Evolutionary conservation across 2,329 filamentous ascomycete species (phyloP), one percentile per base, ranked within the genome.

Genomic region (Fusarium continuum): DNA sequence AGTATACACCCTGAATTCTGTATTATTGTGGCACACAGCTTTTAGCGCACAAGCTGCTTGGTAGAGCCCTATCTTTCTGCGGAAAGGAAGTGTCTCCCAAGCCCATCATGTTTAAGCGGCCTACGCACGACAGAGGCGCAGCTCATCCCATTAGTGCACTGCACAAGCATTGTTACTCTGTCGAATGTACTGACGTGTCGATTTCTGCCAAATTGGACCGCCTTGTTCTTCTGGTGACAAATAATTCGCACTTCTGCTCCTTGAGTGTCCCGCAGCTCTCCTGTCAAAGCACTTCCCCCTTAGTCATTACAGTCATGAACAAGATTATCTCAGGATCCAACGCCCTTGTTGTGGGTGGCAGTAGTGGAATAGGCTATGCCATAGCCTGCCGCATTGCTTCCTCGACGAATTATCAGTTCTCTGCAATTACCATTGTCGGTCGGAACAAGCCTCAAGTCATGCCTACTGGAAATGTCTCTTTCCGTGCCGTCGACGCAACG

Each of bases 281-380:
- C 10, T 16, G 9, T 8, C 9, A 8, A 2, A 14, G 2, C 8
- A n/a, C n/a, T 14, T 13, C 28, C 6, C 34, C 8, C 6, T 36
- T 11, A 29, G 19, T 19, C 5, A 19, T 16, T 8, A 19, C 10
- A 26, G 13, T 6, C 13, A 52, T 52, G 44, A 53, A 50, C 5
- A 53, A 49, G 19, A 36, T 32, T 4, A 49, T 50, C 0, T 20
- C 44, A 5, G 43, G 43, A 4, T 49, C 60, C 20, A 63, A 64
- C 64, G 74, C 74, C 20, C 56, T 76, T 20, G 72, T 77, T 5
- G 70, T 76, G 1, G 75, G 75, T 59, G 76, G 76, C 6, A 77
- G 75, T 29, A 67, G 69, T 48, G 73, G 74, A 50, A 70, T 76
- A 2, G 75, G 74, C 56, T 74, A 75, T 53, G 76, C 71, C 40